A percentile compares a stretch with the other conserved stretches of the same genome.
phyloP scores from a whole-genome alignment of 805 yeast species.

The Wickerhamiella lipophila region DNA sequence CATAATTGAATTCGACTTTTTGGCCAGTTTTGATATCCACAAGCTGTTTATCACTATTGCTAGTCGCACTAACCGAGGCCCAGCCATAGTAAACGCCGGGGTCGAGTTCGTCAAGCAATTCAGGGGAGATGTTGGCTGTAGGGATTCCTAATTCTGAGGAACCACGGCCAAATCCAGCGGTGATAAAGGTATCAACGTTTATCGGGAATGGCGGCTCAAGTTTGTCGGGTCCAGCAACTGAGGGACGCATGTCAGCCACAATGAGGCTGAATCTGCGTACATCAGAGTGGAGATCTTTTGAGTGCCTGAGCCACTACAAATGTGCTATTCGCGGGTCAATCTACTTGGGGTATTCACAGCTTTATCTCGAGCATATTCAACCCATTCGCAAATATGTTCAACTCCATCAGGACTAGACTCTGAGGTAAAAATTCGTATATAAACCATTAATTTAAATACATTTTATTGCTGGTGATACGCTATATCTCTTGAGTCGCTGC shows the following conservation, averaged over 20 bases:
- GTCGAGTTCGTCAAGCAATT: constrained; percentile 34
- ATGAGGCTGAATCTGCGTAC: too few species aligned
- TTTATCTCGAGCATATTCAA: too few species aligned
- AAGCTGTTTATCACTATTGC: constrained; percentile 17
- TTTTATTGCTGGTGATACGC: not conserved
- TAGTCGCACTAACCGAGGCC: constrained; percentile 26
- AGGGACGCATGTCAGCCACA: constrained; percentile 19
- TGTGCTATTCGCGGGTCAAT: too few species aligned
- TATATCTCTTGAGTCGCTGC: not conserved
- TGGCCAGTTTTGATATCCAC: constrained; percentile 20
- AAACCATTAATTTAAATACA: too few species aligned
- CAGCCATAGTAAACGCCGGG: constrained; percentile 91
- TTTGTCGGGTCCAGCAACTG: constrained; percentile 26
- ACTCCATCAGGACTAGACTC: too few species aligned
- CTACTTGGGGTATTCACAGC: too few species aligned
- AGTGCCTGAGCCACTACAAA: too few species aligned
- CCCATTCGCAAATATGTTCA: too few species aligned
- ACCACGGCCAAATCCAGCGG: constrained; percentile 91
- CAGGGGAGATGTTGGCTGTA: constrained; percentile 76
- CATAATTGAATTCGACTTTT: constrained; percentile 47
- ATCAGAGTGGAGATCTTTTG: too few species aligned
- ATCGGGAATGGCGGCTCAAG: constrained; percentile 30
- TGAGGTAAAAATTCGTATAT: too few species aligned
- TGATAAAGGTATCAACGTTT: constrained; percentile 31
- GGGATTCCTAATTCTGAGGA: constrained; percentile 89